Conservation (phyloP, 75 land plant genomes). For the Cryptomeria japonica region DNA sequence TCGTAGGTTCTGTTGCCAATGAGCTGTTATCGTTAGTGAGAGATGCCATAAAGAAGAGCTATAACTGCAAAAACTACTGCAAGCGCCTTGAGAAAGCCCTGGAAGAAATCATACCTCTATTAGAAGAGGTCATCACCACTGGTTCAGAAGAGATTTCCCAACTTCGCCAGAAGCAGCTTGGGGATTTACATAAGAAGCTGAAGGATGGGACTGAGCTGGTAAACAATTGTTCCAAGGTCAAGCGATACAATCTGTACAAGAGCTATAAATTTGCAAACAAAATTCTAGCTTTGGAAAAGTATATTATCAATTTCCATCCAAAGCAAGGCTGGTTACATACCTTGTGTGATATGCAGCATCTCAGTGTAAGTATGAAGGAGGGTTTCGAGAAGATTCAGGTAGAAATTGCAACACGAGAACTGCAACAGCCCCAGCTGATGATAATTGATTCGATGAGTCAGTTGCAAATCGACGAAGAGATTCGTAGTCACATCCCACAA, state of each 20-base stretch:
- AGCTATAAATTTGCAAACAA: background rate
- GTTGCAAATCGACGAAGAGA: background rate
- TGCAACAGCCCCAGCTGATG: background rate
- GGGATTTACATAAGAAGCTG: background rate
- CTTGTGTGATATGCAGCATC: constrained; percentile 3
- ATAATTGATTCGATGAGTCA: background rate
- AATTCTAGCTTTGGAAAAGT: background rate
- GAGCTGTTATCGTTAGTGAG: background rate
- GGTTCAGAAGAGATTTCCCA: background rate
- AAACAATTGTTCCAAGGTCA: background rate
- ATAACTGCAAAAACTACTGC: background rate
- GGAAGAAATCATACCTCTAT: background rate
- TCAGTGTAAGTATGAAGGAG: background rate
- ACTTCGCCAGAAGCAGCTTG: background rate
- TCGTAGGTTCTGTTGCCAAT: background rate
- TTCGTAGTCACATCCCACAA: background rate
- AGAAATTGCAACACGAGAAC: background rate
- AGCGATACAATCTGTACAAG: background rate
- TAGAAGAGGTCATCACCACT: background rate
- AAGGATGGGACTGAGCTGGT: background rate
- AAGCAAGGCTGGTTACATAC: background rate
- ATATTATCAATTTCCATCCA: background rate
- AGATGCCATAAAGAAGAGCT: background rate
- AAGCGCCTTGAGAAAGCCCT: background rate
- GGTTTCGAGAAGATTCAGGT: background rate